Evolutionary conservation across 345 rosid species (phyloP).

Genomic region (Heritiera littoralis): DNA sequence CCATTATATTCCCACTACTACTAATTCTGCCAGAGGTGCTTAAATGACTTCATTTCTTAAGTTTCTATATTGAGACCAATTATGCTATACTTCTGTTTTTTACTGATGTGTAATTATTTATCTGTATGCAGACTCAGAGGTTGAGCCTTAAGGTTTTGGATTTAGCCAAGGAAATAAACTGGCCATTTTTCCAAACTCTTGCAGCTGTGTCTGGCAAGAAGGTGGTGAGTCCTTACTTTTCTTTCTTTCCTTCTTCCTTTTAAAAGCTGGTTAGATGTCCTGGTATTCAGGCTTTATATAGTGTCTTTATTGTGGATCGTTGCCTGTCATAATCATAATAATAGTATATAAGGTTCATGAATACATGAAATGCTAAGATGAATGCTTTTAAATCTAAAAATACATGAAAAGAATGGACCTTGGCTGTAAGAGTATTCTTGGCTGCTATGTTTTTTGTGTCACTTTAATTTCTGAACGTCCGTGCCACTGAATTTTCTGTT

Average conservation of each 20-base stretch:
- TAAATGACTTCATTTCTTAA: constrained; percentile 10
- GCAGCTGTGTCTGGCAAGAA: constrained; percentile 40
- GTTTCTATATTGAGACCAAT: constrained; percentile 2
- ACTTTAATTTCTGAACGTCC: neutral
- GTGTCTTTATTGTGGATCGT: neutral
- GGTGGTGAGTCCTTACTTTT: constrained; percentile 42
- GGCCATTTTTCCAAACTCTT: constrained; percentile 68
- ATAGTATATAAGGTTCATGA: neutral
- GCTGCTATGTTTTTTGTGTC: neutral
- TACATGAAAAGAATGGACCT: neutral
- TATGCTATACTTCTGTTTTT: constrained; percentile 9
- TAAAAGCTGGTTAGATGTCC: neutral
- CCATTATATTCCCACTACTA: constrained; percentile 75
- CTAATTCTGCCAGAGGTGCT: constrained; percentile 70
- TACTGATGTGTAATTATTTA: neutral
- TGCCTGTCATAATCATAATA: neutral
- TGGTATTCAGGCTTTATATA: neutral
- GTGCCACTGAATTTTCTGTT: neutral
- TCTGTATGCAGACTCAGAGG: constrained; percentile 58
- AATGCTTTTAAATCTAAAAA: neutral
- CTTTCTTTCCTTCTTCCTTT: constrained; percentile 20
- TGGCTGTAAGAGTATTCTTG: neutral
- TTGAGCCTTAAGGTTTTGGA: constrained; percentile 61
- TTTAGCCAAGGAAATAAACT: constrained; percentile 56
- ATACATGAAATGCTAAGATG: neutral